phyloP scores from a whole-genome alignment of 1,284 basidiomycete species.

The Ganoderma lucidum region DNA sequence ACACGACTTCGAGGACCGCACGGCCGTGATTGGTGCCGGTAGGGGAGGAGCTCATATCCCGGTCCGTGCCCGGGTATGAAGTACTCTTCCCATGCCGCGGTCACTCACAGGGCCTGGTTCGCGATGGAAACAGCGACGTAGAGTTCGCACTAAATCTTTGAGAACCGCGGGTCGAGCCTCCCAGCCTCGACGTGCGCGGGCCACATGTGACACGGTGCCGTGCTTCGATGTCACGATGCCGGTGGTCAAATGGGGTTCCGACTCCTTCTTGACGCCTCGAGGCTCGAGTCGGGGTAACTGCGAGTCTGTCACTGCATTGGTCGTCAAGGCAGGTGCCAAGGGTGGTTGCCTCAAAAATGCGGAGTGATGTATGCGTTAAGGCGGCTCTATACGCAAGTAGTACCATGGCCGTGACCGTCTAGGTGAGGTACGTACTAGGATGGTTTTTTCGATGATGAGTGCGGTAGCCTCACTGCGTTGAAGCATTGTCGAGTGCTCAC shows the following conservation, averaged over 20 bases:
- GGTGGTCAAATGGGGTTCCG: conserved; percentile 1
- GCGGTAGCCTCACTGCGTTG: background rate
- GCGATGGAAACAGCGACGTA: conserved; percentile 8
- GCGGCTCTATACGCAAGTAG: background rate
- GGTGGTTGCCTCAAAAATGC: background rate
- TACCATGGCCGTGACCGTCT: background rate
- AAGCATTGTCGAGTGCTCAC: background rate
- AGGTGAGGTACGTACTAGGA: background rate
- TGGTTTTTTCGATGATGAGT: background rate
- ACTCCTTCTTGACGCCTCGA: conserved; percentile 1
- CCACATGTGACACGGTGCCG: background rate
- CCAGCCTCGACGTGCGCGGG: background rate
- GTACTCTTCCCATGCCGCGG: background rate
- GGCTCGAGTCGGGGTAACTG: background rate
- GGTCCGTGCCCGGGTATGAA: background rate
- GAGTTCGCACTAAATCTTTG: conserved; percentile 10
- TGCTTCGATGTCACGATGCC: conserved; percentile 1
- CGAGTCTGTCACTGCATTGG: background rate
- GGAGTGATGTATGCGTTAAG: background rate
- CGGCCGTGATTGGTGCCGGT: background rate
- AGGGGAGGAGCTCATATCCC: background rate
- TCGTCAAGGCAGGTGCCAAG: background rate
- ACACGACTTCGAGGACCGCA: background rate
- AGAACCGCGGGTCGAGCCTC: background rate
- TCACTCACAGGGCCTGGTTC: background rate